Evolutionary conservation across 768 basidiomycete genomes (phyloP), one percentile per base, ranked within the genome.

Genomic region (Pleurotus djamor): DNA sequence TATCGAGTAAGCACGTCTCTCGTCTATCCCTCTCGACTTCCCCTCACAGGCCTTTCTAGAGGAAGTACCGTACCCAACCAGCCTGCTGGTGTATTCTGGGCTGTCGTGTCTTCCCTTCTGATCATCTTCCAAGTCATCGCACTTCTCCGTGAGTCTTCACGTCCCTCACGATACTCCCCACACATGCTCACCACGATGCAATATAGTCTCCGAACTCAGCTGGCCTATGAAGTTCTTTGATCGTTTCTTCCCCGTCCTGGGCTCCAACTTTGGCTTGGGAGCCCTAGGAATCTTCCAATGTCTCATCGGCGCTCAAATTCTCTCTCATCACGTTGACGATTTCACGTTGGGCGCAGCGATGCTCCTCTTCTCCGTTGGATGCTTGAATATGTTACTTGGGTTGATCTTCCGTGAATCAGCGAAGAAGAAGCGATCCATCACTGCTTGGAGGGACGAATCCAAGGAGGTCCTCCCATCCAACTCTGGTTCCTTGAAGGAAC

Each of bases 301-400:
- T 74, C 79, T 96, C 88, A 87, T 90, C 59, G 86, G 87, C 7
- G 88, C 88, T 34, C 81, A 86, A 14, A 79, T 90, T 60, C 83
- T 90, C 55, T 88, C 88, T 4, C 89, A 91, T 76, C 82, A 87
- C 71, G 92, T 94, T 60, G 87, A 93, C 66, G 86, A 84, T 61
- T 96, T 96, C 77, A 86, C 93, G 17, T 91, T 96, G 68, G 94
- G 94, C 62, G 81, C 93, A 4, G 93, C 90, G 49, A 96, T 96
- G 80, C 88, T 96, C 79, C 83, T 96, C 61, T 96, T 96, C 77
- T 82, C 92, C 54, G 68, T 96, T 59, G 94, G 94, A n/a, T 94
- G 92, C 72, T 73, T 96, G 58, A 94, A 96, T 76, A 86, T 94
- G 64, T 71, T 94, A 60, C 78, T 87, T 61, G 89, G 89, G 44